phyloP scores from a whole-genome alignment of 495 filamentous ascomycete genomes.

The Penicilliopsis zonata region DNA sequence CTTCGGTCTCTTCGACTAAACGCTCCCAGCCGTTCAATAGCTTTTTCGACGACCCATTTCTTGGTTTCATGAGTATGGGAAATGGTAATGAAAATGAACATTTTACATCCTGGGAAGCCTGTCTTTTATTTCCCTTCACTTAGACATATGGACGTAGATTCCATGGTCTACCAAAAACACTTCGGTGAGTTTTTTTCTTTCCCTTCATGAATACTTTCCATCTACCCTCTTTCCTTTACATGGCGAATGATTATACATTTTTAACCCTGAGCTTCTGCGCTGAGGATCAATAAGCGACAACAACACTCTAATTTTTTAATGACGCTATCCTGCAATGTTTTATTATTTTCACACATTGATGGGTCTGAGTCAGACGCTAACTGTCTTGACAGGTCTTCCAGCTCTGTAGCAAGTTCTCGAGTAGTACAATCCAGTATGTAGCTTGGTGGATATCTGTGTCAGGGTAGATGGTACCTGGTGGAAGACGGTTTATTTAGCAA shows the following conservation, averaged over 20 bases:
- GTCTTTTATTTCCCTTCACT: conserved; percentile 5
- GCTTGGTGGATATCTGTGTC: too few relatives aligned
- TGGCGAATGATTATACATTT: conserved; percentile 46
- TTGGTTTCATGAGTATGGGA: conserved; percentile 17
- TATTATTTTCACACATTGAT: neutral
- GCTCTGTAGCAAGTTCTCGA: too few relatives aligned
- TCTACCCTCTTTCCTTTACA: neutral
- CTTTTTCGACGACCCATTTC: conserved; percentile 21
- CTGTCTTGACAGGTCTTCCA: too few relatives aligned
- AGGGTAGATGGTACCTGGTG: too few relatives aligned
- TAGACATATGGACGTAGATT: conserved; percentile 29
- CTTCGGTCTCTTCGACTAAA: conserved; percentile 49
- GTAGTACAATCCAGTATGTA: too few relatives aligned
- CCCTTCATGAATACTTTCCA: neutral
- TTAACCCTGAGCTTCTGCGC: conserved; percentile 42
- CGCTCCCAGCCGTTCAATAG: conserved; percentile 32
- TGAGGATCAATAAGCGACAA: conserved; percentile 43
- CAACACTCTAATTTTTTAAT: conserved; percentile 56
- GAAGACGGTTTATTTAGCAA: too few relatives aligned
- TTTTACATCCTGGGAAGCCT: conserved; percentile 10
- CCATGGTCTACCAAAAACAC: conserved; percentile 18
- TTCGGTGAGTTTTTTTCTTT: conserved; percentile 17
- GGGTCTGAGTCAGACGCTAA: neutral
- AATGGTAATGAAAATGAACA: conserved; percentile 22
- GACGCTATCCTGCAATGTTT: conserved; percentile 27